Percentiles rank a stretch among this genome's conserved stretches.
phyloP scores from a whole-genome alignment of 208 protist species.

The Trypanosoma congolense region DNA sequence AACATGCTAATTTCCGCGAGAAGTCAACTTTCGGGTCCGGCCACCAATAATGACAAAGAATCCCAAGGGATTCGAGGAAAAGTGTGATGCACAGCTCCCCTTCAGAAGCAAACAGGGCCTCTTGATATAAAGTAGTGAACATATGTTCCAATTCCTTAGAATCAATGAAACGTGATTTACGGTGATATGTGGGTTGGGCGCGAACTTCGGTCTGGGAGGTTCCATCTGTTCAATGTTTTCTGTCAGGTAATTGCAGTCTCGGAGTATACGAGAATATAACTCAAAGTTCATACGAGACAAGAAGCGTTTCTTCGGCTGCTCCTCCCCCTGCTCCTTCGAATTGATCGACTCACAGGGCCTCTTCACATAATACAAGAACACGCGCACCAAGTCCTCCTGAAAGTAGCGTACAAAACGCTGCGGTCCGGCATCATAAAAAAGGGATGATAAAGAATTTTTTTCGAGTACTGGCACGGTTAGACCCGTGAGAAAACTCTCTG shows the following conservation, averaged over 20 bases:
- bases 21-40: constrained; percentile 62
- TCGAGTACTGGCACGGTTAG: constrained; percentile 27
- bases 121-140: constrained; percentile 16
- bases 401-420: constrained; percentile 70
- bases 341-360: constrained; percentile 42
- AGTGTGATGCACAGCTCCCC: constrained; percentile 66
- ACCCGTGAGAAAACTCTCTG: constrained; percentile 34
- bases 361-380: constrained; percentile 83
- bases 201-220: constrained; percentile 9
- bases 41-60: constrained; percentile 69
- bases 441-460: constrained; percentile 16
- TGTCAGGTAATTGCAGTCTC: constrained; percentile 62
- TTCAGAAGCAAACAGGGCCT: constrained; percentile 9
- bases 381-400: constrained; percentile 56
- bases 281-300: constrained; percentile 38
- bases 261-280: constrained; percentile 53
- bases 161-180: constrained; percentile 38
- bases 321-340: constrained; percentile 32
- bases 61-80: constrained; percentile 57
- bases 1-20: constrained; percentile 66
- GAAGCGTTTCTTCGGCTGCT: constrained; percentile 66
- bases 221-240: constrained; percentile 9
- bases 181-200: background rate
- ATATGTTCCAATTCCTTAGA: constrained; percentile 31
- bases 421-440: constrained; percentile 37